A percentile compares a stretch with the other conserved stretches of the same genome.
These are phyloP conservation scores for Tricholoma matsutake DNA, from an alignment of 768 basidiomycete genomes.

Conservation along the genomic window DNA sequence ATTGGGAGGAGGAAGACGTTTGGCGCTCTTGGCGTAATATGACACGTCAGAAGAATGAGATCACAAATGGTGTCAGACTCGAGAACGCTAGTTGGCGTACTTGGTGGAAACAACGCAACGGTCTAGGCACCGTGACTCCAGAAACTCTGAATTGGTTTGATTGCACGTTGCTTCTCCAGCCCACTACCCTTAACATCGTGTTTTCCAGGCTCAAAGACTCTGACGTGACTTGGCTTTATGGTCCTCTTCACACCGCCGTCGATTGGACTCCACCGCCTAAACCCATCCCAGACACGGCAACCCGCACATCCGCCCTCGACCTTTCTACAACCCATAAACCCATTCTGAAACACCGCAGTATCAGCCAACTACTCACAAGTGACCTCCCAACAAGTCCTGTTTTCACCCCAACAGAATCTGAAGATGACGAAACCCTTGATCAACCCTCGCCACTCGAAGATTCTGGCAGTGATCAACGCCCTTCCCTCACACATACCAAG, in stretches of 20 bases:
- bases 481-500: slow-evolving; percentile 75
- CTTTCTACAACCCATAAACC: slow-evolving; percentile 63
- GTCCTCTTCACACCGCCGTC: slow-evolving; percentile 91
- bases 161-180: slow-evolving; percentile 5
- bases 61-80: slow-evolving; percentile 88
- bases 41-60: slow-evolving; percentile 98
- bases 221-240: slow-evolving; percentile 99
- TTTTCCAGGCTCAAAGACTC: slow-evolving; percentile 93
- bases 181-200: slow-evolving; percentile 8
- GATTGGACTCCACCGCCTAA: slow-evolving; percentile 62
- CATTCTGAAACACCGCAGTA: slow-evolving; percentile 93
- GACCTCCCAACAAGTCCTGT: slow-evolving; percentile 62
- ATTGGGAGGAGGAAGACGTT: slow-evolving; percentile 98
- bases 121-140: slow-evolving; percentile 90
- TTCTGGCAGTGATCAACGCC: slow-evolving; percentile 37
- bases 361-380: slow-evolving; percentile 82
- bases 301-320: slow-evolving; percentile 42
- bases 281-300: slow-evolving; percentile 34
- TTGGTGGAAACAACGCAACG: slow-evolving; percentile 99
- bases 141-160: slow-evolving; percentile 97
- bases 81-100: slow-evolving; percentile 99
- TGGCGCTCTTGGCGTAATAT: slow-evolving; percentile 98
- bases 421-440: slow-evolving; percentile 36
- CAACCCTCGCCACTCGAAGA: slow-evolving; percentile 3
- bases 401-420: slow-evolving; percentile 57